Evolutionary conservation across 2,329 filamentous ascomycete genomes (phyloP), one percentile per base, ranked within the genome.

Genomic region (Botrytis galanthina): DNA sequence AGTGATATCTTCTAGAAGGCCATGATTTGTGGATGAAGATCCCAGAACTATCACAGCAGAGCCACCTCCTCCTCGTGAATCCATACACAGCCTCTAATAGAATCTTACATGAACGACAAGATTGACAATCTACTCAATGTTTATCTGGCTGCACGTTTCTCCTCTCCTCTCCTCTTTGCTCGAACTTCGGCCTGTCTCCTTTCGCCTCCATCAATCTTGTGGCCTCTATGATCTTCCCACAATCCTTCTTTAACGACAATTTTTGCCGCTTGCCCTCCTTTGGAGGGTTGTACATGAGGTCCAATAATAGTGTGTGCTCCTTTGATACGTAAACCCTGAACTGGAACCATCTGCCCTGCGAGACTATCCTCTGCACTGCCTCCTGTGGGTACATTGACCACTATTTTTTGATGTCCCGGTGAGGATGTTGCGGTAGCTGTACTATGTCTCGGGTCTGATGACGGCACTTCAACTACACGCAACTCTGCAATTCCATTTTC

Each of bases 141-240:
- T 84, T 85, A 77, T 59, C 74, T 75, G 81, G 86, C 81, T 75
- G 83, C 81, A 78, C 86, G 85, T 72, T 85, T 86, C 79, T 87
- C 87, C 76, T 93, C 93, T 83, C 91, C 93, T 77, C 93, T 89
- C 84, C 90, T 92, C 90, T 97, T 97, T 79, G 95, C 94, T 79
- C 93, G 88, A 70, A 98, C 91, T 84, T 97, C 92, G 26, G 92
- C 93, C 82, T 89, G 90, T 83, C 96, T 89, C 82, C 96, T 91
- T 87, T 99, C 96, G 86, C 96, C 96, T 80, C 96, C 96, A 83
- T 98, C 95, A 77, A 99, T 91, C 90, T 98, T 98, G 80, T 90
- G 90, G 42, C 96, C 95, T 79, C 91, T 88, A 81, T 88, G 91
- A 79, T 94, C 87, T 85, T 98, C 95, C 96, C 95, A 98, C 86